These are phyloP conservation scores for Avena eriantha DNA, from an alignment of 176 grass and related monocot species.

Conservation along the genomic window DNA sequence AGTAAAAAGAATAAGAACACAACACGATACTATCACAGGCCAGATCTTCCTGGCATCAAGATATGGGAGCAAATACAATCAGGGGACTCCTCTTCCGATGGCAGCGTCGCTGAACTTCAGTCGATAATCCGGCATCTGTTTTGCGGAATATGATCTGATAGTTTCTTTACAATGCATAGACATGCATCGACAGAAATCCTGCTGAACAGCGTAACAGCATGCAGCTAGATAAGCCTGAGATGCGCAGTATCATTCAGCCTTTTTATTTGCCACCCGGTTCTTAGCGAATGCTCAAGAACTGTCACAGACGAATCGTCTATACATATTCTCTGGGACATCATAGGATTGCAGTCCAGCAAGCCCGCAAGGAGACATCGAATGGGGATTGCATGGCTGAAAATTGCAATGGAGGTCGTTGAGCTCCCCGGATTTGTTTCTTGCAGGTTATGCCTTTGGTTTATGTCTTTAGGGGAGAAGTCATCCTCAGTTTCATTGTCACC, in stretches of 20 bases:
- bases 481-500: slow-evolving; percentile 74
- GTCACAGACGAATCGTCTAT: slow-evolving; percentile 86
- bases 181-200: not conserved
- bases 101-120: not conserved
- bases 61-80: slow-evolving; percentile 42
- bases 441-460: slow-evolving; percentile 46
- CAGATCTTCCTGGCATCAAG: slow-evolving; percentile 21
- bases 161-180: slow-evolving; percentile 39
- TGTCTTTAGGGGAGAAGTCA: slow-evolving; percentile 70
- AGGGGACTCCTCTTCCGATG: slow-evolving; percentile 12
- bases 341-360: slow-evolving; percentile 73
- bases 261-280: slow-evolving; percentile 81
- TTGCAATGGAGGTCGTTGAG: slow-evolving; percentile 54
- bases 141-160: not conserved
- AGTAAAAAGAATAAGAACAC: slow-evolving; percentile 44
- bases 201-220: not conserved
- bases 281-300: slow-evolving; percentile 75
- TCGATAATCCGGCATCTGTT: slow-evolving; percentile 6
- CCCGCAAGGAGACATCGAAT: slow-evolving; percentile 75
- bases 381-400: slow-evolving; percentile 72
- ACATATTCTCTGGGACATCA: slow-evolving; percentile 69
- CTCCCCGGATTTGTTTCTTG: slow-evolving; percentile 46
- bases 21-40: slow-evolving; percentile 29
- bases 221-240: slow-evolving; percentile 78
- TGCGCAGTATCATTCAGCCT: slow-evolving; percentile 83